A percentile compares a stretch with the other conserved stretches of the same genome.
Conservation (phyloP, 2,329 filamentous ascomycete species). For the Aureobasidium sp. region DNA sequence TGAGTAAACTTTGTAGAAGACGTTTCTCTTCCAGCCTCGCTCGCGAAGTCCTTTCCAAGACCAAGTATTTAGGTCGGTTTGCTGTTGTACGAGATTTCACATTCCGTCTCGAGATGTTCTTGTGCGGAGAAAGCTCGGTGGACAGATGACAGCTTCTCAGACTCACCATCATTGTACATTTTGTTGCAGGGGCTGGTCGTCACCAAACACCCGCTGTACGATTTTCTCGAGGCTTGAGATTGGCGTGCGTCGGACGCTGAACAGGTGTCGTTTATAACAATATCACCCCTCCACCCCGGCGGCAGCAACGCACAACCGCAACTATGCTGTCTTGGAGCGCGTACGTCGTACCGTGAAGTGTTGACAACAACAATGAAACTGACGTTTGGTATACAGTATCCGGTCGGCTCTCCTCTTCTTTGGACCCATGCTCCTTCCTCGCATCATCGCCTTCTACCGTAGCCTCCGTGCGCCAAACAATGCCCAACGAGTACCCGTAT, state of each 20-base stretch:
- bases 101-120: not conserved
- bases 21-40: not conserved
- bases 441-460: slow-evolving; percentile 58
- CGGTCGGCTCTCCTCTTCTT: slow-evolving; percentile 47
- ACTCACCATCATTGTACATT: slow-evolving; percentile 8
- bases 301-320: not conserved
- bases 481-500: slow-evolving; percentile 47
- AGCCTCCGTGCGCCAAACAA: slow-evolving; percentile 38
- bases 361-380: not conserved
- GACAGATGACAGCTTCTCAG: not conserved
- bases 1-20: not conserved
- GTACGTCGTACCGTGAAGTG: not conserved
- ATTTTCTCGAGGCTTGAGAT: not conserved
- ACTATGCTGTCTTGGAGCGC: slow-evolving; percentile 14
- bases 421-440: slow-evolving; percentile 65
- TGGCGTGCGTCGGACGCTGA: not conserved
- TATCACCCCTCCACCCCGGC: not conserved
- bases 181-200: not conserved
- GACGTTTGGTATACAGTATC: not conserved
- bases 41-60: not conserved
- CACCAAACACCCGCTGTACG: not conserved
- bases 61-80: not conserved
- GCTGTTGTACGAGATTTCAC: too few species aligned
- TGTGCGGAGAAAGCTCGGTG: slow-evolving; percentile 2
- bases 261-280: not conserved